Base-by-base conservation (phyloP, 768 basidiomycete species). In the Leccinum fibrillosum region DNA sequence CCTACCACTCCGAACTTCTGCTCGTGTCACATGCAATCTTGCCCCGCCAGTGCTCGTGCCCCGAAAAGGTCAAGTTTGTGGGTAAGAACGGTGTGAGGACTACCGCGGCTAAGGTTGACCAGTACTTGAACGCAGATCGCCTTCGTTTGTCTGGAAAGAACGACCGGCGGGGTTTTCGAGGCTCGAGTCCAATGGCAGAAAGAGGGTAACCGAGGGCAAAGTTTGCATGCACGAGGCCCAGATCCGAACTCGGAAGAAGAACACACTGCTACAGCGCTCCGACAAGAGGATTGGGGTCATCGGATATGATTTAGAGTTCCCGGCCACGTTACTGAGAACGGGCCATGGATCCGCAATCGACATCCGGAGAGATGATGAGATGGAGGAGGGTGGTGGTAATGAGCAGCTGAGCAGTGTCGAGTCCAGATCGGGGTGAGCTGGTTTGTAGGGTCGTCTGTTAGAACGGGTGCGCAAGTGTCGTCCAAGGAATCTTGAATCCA, bases 401-500 rank as follows among this genome's bases (percentile, higher is more conserved):
- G 23, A 25, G 25, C 2, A 25, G 52, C 53, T 25, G 59, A 58
- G 56, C 53, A 53, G 48, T 55, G 56, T 26, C 52, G 10, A 57
- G 52, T 53, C 51, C 25, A 54, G 52, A 34, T 54, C 51, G 26
- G 6, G 64, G 60, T 55, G 59, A 57, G 59, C 54, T 53, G 55
- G 52, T 49, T 56, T 51, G 59, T 21, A 52, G 50, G 21, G 56
- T 50, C 37, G 59, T 61, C 48, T 51, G 53, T 51, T 64, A 61
- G 63, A 59, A 53, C 23, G 45, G 7, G 26, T 64, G 53, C 12
- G 53, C 28, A 50, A 45, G 30, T 49, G 50, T 64, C 53, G 59
- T 55, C 48, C 15, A 65, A 47, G 59, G 55, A 58, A 25, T n/a
- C n/a, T 55, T 23, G 59, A 60, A 13, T 50, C 63, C 63, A 53